phyloP scores from a whole-genome alignment of 768 basidiomycete genomes.

The Boletus vinaceobasis region DNA sequence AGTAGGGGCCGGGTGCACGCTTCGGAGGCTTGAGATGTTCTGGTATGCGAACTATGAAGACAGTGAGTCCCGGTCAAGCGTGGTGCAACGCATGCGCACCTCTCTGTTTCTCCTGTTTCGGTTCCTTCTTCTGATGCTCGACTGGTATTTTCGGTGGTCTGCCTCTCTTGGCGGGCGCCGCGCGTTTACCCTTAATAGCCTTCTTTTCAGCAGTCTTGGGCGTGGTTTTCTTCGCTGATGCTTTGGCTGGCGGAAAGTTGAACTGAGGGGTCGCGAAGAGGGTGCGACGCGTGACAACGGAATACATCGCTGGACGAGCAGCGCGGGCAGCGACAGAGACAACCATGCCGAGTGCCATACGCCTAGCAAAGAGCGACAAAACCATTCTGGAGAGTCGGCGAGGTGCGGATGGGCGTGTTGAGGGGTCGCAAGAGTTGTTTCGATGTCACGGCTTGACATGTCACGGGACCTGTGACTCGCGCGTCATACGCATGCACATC shows the following conservation, averaged over 20 bases:
- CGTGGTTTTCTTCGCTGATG: neutral
- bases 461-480: constrained; percentile 16
- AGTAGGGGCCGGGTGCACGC: constrained; percentile 23
- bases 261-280: constrained; percentile 22
- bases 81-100: constrained; percentile 8
- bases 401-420: neutral
- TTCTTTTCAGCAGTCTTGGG: constrained; percentile 5
- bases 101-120: constrained; percentile 1
- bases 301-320: neutral
- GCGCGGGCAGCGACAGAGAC: neutral
- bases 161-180: constrained; percentile 6
- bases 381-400: constrained; percentile 2
- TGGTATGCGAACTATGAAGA: constrained; percentile 13
- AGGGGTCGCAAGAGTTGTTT: neutral
- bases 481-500: neutral
- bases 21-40: constrained; percentile 25
- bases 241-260: constrained; percentile 7
- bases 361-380: constrained; percentile 16
- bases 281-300: constrained; percentile 22
- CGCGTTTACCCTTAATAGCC: neutral
- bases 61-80: constrained; percentile 1
- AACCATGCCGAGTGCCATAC: neutral
- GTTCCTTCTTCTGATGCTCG: neutral
- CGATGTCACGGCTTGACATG: constrained; percentile 16
- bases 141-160: neutral